These are phyloP conservation scores for Chrysoporthe austroafricana DNA, from an alignment of 2,329 filamentous ascomycete species.

Conservation along the genomic window DNA sequence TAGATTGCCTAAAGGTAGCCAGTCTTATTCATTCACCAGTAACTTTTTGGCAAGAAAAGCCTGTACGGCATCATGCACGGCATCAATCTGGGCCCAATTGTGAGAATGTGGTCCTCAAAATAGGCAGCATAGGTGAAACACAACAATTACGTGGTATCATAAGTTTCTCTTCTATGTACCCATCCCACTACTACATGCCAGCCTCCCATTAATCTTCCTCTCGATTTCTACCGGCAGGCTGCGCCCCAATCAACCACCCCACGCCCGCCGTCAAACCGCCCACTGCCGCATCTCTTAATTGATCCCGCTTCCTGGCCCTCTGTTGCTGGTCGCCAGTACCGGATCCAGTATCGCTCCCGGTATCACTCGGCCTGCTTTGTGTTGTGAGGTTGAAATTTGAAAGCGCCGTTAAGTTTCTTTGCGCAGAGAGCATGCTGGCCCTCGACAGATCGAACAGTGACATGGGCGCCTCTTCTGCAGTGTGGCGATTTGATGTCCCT, in stretches of 20 bases:
- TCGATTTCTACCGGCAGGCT: constrained; percentile 40
- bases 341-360: constrained; percentile 2
- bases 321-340: constrained; percentile 30
- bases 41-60: background rate
- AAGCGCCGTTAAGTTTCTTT: constrained; percentile 60
- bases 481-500: constrained; percentile 45
- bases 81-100: background rate
- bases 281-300: constrained; percentile 67
- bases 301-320: constrained; percentile 71
- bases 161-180: background rate
- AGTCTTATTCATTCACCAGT: constrained; percentile 2
- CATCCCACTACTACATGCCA: background rate
- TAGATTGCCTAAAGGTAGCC: background rate
- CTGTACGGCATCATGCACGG: background rate
- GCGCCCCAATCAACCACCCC: constrained; percentile 69
- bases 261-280: constrained; percentile 70
- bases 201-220: constrained; percentile 31
- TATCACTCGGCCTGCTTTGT: constrained; percentile 42
- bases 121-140: background rate
- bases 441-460: constrained; percentile 67
- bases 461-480: constrained; percentile 62
- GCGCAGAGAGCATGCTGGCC: constrained; percentile 62
- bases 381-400: constrained; percentile 53
- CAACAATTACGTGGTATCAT: background rate
- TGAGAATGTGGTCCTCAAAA: background rate